Evolutionary conservation across 1,139 yeast genomes (phyloP).

Genomic region (Sugiyamaella sp.): DNA sequence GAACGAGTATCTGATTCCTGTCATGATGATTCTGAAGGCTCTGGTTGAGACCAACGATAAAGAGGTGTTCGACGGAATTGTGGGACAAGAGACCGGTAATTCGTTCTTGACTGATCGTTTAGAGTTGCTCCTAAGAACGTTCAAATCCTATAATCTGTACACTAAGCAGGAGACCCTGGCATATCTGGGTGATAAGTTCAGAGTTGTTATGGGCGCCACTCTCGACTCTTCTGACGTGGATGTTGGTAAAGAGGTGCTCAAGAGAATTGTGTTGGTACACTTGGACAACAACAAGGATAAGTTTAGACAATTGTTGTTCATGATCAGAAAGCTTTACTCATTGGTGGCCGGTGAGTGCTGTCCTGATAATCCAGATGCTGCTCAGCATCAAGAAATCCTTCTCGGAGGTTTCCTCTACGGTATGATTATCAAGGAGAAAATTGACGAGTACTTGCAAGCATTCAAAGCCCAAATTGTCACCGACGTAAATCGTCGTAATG

Average conservation of each 20-base stretch:
- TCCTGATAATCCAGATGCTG: constrained; percentile 98
- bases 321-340: constrained; percentile 93
- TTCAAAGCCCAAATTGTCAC: constrained; percentile 74
- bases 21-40: constrained; percentile 88
- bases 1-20: constrained; percentile 93
- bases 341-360: constrained; percentile 96
- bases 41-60: constrained; percentile 88
- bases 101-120: constrained; percentile 98
- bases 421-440: constrained; percentile 93
- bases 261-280: constrained; percentile 88
- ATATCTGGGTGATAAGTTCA: constrained; percentile 91
- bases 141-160: constrained; percentile 75
- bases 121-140: constrained; percentile 86
- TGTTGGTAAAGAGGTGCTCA: constrained; percentile 83
- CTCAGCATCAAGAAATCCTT: constrained; percentile 96
- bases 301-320: constrained; percentile 82
- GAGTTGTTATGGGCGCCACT: constrained; percentile 88
- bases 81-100: constrained; percentile 82
- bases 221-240: constrained; percentile 87
- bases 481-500: constrained; percentile 78
- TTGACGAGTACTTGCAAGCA: constrained; percentile 84
- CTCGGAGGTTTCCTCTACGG: constrained; percentile 97
- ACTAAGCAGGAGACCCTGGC: constrained; percentile 89
- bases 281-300: constrained; percentile 69
- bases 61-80: constrained; percentile 94